Percentiles rank a stretch among this genome's conserved stretches.
Evolutionary conservation across 768 basidiomycete genomes (phyloP).

Genomic region (Boletus sensibilis): DNA sequence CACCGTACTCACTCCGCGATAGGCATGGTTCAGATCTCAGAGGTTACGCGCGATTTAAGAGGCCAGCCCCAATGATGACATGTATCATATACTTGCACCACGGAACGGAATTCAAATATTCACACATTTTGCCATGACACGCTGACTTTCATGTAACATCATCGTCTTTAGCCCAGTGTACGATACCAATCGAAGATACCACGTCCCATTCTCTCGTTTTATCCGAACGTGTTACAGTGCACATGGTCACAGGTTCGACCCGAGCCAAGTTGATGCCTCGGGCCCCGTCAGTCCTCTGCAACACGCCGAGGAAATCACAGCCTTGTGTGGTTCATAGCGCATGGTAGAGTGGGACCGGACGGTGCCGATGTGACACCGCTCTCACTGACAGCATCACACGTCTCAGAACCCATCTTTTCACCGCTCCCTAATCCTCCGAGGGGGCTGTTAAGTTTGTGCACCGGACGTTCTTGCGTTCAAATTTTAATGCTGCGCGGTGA

Average conservation of each 20-base stretch:
- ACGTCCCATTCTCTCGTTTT: not conserved
- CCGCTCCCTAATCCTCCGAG: no score
- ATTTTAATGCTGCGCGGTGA: no score
- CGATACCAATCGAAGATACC: not conserved
- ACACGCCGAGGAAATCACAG: no score
- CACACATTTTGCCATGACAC: not conserved
- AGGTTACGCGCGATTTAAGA: not conserved
- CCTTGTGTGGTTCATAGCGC: no score
- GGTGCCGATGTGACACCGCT: no score
- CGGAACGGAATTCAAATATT: not conserved
- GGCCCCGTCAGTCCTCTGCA: no score
- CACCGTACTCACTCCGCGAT: not conserved
- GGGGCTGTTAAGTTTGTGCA: no score
- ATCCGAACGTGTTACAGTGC: not conserved
- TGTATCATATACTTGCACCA: not conserved
- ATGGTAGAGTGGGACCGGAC: no score
- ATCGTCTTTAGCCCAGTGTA: not conserved
- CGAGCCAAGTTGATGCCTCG: not conserved
- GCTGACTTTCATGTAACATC: constrained; percentile 6
- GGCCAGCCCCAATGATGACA: not conserved
- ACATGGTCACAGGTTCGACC: not conserved
- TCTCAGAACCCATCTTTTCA: no score
- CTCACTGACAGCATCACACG: no score
- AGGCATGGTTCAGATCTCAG: not conserved
- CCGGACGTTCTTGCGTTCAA: no score